These are phyloP conservation scores for Lophium mytilinum DNA, from an alignment of 495 filamentous ascomycete species.

Conservation along the genomic window DNA sequence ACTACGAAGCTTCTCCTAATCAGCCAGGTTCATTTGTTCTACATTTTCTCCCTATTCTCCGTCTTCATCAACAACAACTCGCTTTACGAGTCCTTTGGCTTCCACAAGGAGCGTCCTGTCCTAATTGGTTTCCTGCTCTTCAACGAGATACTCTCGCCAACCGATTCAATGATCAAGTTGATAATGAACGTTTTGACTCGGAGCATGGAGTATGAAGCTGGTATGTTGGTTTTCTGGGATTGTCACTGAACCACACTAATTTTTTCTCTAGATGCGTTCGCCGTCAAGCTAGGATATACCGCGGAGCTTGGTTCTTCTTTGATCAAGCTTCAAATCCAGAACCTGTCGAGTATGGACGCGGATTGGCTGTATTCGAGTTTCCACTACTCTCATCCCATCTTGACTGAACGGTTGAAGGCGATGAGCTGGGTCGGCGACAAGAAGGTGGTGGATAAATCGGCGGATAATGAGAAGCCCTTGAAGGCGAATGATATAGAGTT, in stretches of 20 bases:
- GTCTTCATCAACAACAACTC: slow-evolving; percentile 94
- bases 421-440: slow-evolving; percentile 70
- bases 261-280: slow-evolving; percentile 60
- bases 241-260: not conserved
- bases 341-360: slow-evolving; percentile 95
- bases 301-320: slow-evolving; percentile 74
- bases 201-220: slow-evolving; percentile 90
- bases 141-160: slow-evolving; percentile 83
- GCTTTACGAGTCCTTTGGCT: slow-evolving; percentile 84
- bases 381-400: slow-evolving; percentile 94
- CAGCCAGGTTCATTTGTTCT: slow-evolving; percentile 76
- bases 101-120: slow-evolving; percentile 75
- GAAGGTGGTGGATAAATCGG: slow-evolving; percentile 36
- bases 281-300: slow-evolving; percentile 75
- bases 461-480: slow-evolving; percentile 37
- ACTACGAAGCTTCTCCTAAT: slow-evolving; percentile 88
- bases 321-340: slow-evolving; percentile 97
- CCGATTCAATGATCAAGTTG: slow-evolving; percentile 86
- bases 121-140: slow-evolving; percentile 96
- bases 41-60: slow-evolving; percentile 92
- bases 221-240: slow-evolving; percentile 38
- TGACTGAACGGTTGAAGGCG: slow-evolving; percentile 85
- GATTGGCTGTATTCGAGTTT: slow-evolving; percentile 97
- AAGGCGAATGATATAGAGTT: slow-evolving; percentile 54
- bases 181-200: slow-evolving; percentile 93